Percentiles rank a stretch among this genome's conserved stretches.
These are phyloP conservation scores for Ziziphus jujuba DNA, from an alignment of 306 rosid genomes.

Conservation along the genomic window DNA sequence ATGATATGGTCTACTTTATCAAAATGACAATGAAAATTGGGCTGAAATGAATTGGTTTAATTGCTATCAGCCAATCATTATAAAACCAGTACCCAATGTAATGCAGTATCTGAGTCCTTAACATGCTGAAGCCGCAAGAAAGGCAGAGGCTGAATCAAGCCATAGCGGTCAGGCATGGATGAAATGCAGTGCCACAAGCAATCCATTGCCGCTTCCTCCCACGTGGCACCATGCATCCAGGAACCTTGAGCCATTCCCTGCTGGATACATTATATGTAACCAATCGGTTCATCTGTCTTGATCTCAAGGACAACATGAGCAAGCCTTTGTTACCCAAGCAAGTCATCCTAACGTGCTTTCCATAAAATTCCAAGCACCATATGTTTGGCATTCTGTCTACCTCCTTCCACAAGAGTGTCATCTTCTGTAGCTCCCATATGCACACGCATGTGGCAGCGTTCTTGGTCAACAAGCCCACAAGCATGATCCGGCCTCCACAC, in stretches of 20 bases:
- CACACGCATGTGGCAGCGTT: slow-evolving; percentile 92
- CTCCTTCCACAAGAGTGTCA: slow-evolving; percentile 99
- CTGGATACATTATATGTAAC: slow-evolving; percentile 65
- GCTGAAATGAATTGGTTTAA: slow-evolving; percentile 27
- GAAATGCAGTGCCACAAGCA: slow-evolving; percentile 74
- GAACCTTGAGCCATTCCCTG: slow-evolving; percentile 87
- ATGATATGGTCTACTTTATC: slow-evolving; percentile 29
- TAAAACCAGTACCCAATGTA: slow-evolving; percentile 4
- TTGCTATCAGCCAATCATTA: slow-evolving; percentile 28
- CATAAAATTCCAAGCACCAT: slow-evolving; percentile 98
- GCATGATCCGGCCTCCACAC: slow-evolving; percentile 75
- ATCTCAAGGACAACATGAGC: slow-evolving; percentile 85
- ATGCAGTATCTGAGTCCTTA: background rate
- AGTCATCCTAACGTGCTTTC: slow-evolving; percentile 91
- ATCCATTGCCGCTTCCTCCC: slow-evolving; percentile 70
- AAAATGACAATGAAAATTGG: slow-evolving; percentile 26
- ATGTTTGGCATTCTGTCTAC: slow-evolving; percentile 99
- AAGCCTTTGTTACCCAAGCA: slow-evolving; percentile 92
- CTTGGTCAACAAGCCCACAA: slow-evolving; percentile 79
- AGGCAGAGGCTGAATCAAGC: slow-evolving; percentile 44
- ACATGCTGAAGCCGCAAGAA: slow-evolving; percentile 23
- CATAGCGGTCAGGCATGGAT: slow-evolving; percentile 66
- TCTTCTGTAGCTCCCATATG: slow-evolving; percentile 96
- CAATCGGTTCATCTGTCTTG: slow-evolving; percentile 61
- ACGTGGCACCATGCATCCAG: slow-evolving; percentile 59